Conservation (phyloP, 306 rosid species). For the Rosa chinensis region DNA sequence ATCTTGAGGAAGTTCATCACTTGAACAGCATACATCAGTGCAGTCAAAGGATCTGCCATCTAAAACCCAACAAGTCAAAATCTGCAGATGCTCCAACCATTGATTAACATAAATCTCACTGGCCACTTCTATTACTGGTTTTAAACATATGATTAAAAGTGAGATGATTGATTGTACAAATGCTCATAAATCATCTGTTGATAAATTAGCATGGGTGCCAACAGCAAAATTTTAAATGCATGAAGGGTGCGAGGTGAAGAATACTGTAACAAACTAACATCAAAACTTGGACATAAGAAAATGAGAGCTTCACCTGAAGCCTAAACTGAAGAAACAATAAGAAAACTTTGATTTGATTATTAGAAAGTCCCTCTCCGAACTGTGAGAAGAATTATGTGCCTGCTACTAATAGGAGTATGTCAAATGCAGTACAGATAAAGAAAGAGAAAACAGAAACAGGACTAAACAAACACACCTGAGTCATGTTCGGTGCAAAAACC, state of each 20-base stretch:
- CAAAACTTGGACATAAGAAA: neutral
- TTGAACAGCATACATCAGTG: conserved; percentile 89
- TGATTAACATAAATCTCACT: neutral
- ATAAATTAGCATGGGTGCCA: neutral
- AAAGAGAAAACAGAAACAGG: neutral
- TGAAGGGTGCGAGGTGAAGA: neutral
- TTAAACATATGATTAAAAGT: neutral
- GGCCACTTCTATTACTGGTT: neutral
- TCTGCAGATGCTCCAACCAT: conserved; percentile 9
- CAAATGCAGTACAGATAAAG: neutral
- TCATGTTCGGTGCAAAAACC: conserved; percentile 99
- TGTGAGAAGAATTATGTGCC: neutral
- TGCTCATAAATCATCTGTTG: neutral
- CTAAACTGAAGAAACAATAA: neutral
- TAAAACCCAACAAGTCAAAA: conserved; percentile 34
- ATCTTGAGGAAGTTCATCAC: conserved; percentile 88
- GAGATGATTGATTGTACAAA: neutral
- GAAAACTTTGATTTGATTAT: neutral
- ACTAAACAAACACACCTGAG: conserved; percentile 55
- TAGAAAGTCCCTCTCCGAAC: neutral
- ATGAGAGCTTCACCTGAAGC: neutral
- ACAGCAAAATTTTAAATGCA: neutral
- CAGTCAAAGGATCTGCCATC: conserved; percentile 91
- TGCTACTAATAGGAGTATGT: neutral
- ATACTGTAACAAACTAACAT: neutral